These are phyloP conservation scores for Zancudomyces culisetae DNA, from an alignment of 371 early-diverging fungal species.

Conservation along the genomic window DNA sequence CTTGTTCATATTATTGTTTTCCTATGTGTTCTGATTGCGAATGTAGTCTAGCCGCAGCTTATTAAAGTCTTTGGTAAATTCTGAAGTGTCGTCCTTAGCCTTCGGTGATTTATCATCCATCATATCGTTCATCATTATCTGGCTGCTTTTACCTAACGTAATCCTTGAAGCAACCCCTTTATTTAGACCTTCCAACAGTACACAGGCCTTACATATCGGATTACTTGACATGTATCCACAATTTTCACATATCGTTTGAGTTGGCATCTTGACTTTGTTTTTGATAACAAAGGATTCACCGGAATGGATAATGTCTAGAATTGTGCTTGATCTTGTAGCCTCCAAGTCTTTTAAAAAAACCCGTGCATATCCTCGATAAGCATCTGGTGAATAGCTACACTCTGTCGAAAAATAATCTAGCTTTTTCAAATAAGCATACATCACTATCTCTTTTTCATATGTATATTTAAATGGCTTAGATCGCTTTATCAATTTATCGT, in stretches of 20 bases:
- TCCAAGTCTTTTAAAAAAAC: slow-evolving; percentile 95
- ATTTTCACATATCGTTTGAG: slow-evolving; percentile 49
- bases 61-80: neutral
- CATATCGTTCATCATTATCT: neutral
- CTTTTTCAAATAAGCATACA: slow-evolving; percentile 98
- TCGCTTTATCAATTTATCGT: slow-evolving; percentile 50
- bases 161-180: slow-evolving; percentile 59
- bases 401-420: slow-evolving; percentile 99
- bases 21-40: too few species aligned
- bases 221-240: slow-evolving; percentile 93
- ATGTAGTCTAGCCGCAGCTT: too few species aligned
- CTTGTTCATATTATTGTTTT: too few species aligned
- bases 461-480: slow-evolving; percentile 99
- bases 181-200: slow-evolving; percentile 82
- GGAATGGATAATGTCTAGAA: slow-evolving; percentile 88
- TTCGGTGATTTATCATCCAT: neutral
- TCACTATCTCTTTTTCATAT: slow-evolving; percentile 99
- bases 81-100: neutral
- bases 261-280: slow-evolving; percentile 42
- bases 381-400: slow-evolving; percentile 97
- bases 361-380: slow-evolving; percentile 94
- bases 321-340: slow-evolving; percentile 72
- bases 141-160: slow-evolving; percentile 9
- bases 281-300: slow-evolving; percentile 77
- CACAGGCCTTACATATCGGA: slow-evolving; percentile 83